These are phyloP conservation scores for Bocquillonia castaneifolia DNA, from an alignment of 441 rosid species.

Conservation along the genomic window DNA sequence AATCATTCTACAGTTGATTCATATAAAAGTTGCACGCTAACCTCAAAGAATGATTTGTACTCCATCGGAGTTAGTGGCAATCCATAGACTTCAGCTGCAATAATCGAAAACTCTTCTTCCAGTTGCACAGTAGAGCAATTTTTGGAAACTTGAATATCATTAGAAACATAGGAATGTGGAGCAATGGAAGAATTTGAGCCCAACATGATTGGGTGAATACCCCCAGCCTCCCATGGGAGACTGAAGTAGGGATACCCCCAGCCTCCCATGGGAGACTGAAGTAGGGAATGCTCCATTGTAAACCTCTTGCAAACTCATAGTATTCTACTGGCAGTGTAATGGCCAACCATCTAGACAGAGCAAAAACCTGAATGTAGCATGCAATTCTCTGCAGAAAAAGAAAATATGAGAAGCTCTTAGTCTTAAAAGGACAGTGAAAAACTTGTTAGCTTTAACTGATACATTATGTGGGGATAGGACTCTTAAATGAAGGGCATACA, in stretches of 20 bases:
- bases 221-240: constrained; percentile 85
- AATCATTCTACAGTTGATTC: not conserved
- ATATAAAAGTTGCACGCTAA: constrained; percentile 19
- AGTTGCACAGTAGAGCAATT: constrained; percentile 25
- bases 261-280: constrained; percentile 89
- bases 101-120: constrained; percentile 26
- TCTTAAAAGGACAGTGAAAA: not conserved
- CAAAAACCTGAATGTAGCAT: constrained; percentile 86
- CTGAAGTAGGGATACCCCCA: constrained; percentile 64
- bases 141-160: constrained; percentile 21
- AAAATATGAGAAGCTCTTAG: constrained; percentile 9
- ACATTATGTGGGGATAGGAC: not conserved
- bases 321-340: constrained; percentile 65
- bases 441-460: not conserved
- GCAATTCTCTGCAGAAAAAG: constrained; percentile 59
- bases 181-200: constrained; percentile 43
- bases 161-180: constrained; percentile 43
- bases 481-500: not conserved
- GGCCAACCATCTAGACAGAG: constrained; percentile 78
- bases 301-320: constrained; percentile 63
- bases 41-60: constrained; percentile 74
- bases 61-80: constrained; percentile 70
- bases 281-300: constrained; percentile 90
- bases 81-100: constrained; percentile 50
- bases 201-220: constrained; percentile 50